Base-by-base conservation (phyloP, 1,139 yeast genomes). In the Scheffersomyces parashehatae region DNA sequence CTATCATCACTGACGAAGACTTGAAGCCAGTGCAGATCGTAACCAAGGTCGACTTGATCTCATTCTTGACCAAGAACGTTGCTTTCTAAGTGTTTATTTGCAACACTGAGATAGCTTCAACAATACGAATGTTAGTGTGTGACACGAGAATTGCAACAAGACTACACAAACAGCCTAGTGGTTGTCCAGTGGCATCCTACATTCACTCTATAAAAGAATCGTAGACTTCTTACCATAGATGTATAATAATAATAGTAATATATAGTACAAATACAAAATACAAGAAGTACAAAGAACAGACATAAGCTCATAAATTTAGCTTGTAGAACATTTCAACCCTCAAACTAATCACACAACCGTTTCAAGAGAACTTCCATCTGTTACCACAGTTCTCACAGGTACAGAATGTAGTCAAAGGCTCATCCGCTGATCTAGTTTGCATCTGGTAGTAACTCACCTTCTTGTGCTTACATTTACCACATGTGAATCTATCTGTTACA, bases 391-490 rank as follows among this genome's bases (percentile, higher is more conserved):
- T 88, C 60, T 91, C 97, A 73, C 98, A 93, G 2, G 97, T 91
- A 73, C 98, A 93, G 64, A 93, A 93, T 2, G 99, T 93, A 7
- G 99, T 93, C 60, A 93, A 79, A 48, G 99, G 99, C 68, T 93
- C 99, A 81, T 93, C 99, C 24, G 99, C 99, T 46, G 96, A 88
- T 67, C 99, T 78, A 33, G 99, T 93, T 74, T 93, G 99, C 87
- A 93, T 81, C 71, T 93, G 99, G 68, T 90, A 93, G 65, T 93
- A 93, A 56, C 96, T 88, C 32, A 93, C 99, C 73, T 88, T 89
- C 75, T 91, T 89, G 64, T 90, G 93, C 68, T 91, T 93, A 79
- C 99, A 93, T 67, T 93, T 93, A 47, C 98, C 97, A 70, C 99
- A 93, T 3, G 96, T 88, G 64, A 93, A 93, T 65, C 98, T 77